Evolutionary conservation across 306 rosid genomes (phyloP).

Genomic region (Hylodesmum podocarpum): DNA sequence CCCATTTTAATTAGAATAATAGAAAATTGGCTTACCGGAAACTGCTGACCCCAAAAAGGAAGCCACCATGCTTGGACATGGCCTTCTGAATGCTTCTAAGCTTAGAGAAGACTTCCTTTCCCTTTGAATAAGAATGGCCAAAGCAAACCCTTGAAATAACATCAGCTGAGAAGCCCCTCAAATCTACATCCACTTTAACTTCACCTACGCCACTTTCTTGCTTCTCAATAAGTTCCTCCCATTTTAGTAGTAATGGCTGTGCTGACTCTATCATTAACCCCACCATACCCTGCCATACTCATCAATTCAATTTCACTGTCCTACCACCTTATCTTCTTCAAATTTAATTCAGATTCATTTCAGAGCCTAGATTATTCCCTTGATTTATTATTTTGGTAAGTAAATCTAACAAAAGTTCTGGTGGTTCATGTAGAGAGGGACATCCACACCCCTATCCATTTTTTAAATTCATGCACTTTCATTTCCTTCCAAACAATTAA

Average conservation of each 20-base stretch:
- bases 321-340: slow-evolving; percentile 22
- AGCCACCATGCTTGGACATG: slow-evolving; percentile 50
- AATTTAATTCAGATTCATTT: no score
- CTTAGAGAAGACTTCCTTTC: slow-evolving; percentile 74
- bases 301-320: background rate
- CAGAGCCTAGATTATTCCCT: background rate
- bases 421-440: background rate
- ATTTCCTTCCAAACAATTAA: background rate
- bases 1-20: background rate
- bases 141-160: slow-evolving; percentile 92
- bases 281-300: slow-evolving; percentile 74
- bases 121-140: slow-evolving; percentile 75
- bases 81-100: slow-evolving; percentile 67
- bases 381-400: background rate
- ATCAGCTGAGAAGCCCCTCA: slow-evolving; percentile 73
- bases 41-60: slow-evolving; percentile 56
- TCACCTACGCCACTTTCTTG: slow-evolving; percentile 49
- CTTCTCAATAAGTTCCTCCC: slow-evolving; percentile 56
- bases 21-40: slow-evolving; percentile 43
- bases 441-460: background rate
- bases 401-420: slow-evolving; percentile 1
- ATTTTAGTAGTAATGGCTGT: slow-evolving; percentile 50
- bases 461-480: background rate
- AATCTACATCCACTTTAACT: slow-evolving; percentile 65
- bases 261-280: slow-evolving; percentile 71